These are phyloP conservation scores for Geotrichum siamense DNA, from an alignment of 1,139 yeast species.

Conservation along the genomic window DNA sequence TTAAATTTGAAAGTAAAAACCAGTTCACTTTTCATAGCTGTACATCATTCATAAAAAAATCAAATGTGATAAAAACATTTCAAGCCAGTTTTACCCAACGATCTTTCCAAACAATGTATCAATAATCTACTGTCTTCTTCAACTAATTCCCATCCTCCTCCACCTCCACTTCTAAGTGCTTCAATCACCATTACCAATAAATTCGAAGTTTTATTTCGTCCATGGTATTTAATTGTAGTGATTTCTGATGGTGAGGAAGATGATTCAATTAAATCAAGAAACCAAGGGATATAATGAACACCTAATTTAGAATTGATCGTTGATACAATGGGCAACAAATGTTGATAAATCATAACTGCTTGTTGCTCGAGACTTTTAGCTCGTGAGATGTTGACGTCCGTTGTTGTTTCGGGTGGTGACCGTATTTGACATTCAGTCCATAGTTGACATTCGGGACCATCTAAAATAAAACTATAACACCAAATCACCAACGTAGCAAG, in stretches of 20 bases:
- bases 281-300: conserved; percentile 8
- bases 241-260: conserved; percentile 7
- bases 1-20: too few relatives aligned
- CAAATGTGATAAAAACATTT: conserved; percentile 24
- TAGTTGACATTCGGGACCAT: conserved; percentile 49
- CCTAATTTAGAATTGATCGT: conserved; percentile 3
- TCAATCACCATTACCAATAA: conserved; percentile 29
- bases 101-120: conserved; percentile 30
- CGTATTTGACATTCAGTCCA: conserved; percentile 1
- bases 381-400: background rate
- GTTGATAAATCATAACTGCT: background rate
- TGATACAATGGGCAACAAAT: background rate
- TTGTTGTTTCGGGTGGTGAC: conserved; percentile 4
- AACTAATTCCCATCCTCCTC: conserved; percentile 30
- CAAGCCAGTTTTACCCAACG: conserved; percentile 28
- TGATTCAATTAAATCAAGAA: conserved; percentile 2
- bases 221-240: conserved; percentile 19
- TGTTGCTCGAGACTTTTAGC: background rate
- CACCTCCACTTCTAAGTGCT: conserved; percentile 25
- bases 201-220: conserved; percentile 30
- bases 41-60: too few relatives aligned
- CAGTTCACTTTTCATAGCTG: too few relatives aligned
- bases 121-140: conserved; percentile 31
- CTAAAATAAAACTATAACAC: conserved; percentile 47
- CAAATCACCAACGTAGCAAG: conserved; percentile 50